Base-by-base conservation (phyloP, 495 filamentous ascomycete genomes). In the Polyplosphaeria fusca region DNA sequence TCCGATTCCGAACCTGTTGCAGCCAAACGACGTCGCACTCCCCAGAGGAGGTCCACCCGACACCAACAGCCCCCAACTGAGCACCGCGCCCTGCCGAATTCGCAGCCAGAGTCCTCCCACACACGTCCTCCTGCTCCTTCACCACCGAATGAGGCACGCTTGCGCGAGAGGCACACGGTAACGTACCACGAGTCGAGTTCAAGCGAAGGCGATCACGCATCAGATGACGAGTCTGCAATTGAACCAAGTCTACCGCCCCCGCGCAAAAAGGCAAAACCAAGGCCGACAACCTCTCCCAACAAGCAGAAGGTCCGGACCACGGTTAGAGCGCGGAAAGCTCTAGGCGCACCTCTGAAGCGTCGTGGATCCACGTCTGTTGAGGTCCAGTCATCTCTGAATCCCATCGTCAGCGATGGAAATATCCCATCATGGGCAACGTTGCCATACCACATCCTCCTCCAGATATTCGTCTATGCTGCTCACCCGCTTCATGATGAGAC, bases 401-500 rank as follows among this genome's bases (percentile, higher is more conserved):
- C 44, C 3, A 55, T 61, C 23, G 14, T 53, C 26, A 55, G 28
- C 19, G 58, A 61, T 40, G 50, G 58, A 14, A 47, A 35, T 2
- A 61, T 56, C 13, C 52, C 59, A 20, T 27, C 27, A 25, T 95
- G 88, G 88, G 69, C 78, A 9, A 79, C 72, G 0, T 70, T 94
- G 3, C 88, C 88, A 1, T 89, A 91, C 58, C 77, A 86, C 19
- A 72, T 93, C 2, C 77, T 88, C 18, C 68, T 86, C 13, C 74
- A 84, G 27, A 81, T 91, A 43, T 89, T 95, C 64, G 58, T 76
- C 41, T 80, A 76, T 55, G 84, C 86, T 4, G 80, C 83, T 4
- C 69, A 78, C 39, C 85, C 87, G 2, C 70, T 88, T 12, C 72
- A 80, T 30, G 77, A 84, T 52, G 71, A 77, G 37, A 66, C 70